Evolutionary conservation across 495 filamentous ascomycete genomes (phyloP).

Genomic region (Podospora appendiculata): DNA sequence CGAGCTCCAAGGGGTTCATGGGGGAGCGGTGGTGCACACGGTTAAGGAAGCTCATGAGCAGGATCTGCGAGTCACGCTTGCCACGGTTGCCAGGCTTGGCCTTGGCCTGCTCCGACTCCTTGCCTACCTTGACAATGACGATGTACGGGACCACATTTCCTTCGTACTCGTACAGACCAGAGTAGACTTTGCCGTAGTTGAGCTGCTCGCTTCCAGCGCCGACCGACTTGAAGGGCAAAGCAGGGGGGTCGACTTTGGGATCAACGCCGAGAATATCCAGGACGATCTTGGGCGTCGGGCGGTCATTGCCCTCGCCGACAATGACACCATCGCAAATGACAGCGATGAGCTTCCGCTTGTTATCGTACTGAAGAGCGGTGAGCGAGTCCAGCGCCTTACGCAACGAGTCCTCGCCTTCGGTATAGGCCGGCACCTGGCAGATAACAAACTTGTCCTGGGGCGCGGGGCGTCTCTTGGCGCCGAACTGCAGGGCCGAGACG

Average conservation of each 20-base stretch:
- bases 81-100: slow-evolving; percentile 95
- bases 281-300: slow-evolving; percentile 95
- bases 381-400: slow-evolving; percentile 90
- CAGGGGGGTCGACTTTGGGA: slow-evolving; percentile 91
- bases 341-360: slow-evolving; percentile 91
- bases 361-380: slow-evolving; percentile 91
- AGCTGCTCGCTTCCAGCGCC: slow-evolving; percentile 86
- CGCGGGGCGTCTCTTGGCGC: slow-evolving; percentile 79
- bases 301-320: slow-evolving; percentile 91
- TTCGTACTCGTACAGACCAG: slow-evolving; percentile 94
- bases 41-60: slow-evolving; percentile 84
- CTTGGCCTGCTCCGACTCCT: slow-evolving; percentile 87
- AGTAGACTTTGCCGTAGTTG: slow-evolving; percentile 98
- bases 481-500: slow-evolving; percentile 87
- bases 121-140: slow-evolving; percentile 93
- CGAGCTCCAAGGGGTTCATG: slow-evolving; percentile 92
- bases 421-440: slow-evolving; percentile 95
- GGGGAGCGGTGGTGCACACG: slow-evolving; percentile 88
- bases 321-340: slow-evolving; percentile 96
- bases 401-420: slow-evolving; percentile 91
- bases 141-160: slow-evolving; percentile 96
- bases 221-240: slow-evolving; percentile 84
- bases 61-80: slow-evolving; percentile 93
- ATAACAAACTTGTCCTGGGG: slow-evolving; percentile 98
- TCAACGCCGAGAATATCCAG: slow-evolving; percentile 95